Base-by-base conservation (phyloP, 1,284 basidiomycete species). In the Leccinum laetum region DNA sequence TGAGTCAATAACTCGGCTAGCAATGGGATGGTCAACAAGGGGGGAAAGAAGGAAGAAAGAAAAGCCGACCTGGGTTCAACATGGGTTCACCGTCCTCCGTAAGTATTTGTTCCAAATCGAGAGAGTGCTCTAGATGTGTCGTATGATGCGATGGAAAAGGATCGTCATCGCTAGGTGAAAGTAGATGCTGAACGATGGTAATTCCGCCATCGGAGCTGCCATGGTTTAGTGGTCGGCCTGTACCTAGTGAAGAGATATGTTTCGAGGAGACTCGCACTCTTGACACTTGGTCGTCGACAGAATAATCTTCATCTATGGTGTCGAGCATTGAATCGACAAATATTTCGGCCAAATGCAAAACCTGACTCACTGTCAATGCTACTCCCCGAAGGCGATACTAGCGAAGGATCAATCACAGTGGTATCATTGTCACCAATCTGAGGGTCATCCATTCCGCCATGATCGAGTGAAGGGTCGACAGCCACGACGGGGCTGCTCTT, bases 21-120 rank as follows among this genome's bases (percentile, higher is more conserved):
- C 26, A 32, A 62, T 52, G 68, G 14, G 4, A 55, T 8, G 16
- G 44, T 71, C 44, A 65, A 52, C 35, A 13, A 7, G 10, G 11
- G 32, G 29, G 59, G 49, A 9, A 13, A 39, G 6, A 64, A 58
- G 41, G 56, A 32, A 21, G 21, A 32, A 21, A 67, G 11, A 46
- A 56, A n/a, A 13, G 70, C 83, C 32, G 61, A 88, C 87, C 86
- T 76, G 88, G 85, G 72, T 88, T 87, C 65, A 89, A 75, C 85
- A 89, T 89, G 10, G 85, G 83, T 71, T 86, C 86, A 14, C 84
- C 85, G 69, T 87, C 85, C 69, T 87, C 86, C 3, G 85, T 85
- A 14, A 87, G 77, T 69, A 86, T 82, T 67, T 84, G 81, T 64
- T 83, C 84, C 80, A 83, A 80, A 21, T 79, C 78, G 57, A 77